Evolutionary conservation across 352 stramenopile species (phyloP), one percentile per base, ranked within the genome.

Genomic region (Pythium dissotocum): DNA sequence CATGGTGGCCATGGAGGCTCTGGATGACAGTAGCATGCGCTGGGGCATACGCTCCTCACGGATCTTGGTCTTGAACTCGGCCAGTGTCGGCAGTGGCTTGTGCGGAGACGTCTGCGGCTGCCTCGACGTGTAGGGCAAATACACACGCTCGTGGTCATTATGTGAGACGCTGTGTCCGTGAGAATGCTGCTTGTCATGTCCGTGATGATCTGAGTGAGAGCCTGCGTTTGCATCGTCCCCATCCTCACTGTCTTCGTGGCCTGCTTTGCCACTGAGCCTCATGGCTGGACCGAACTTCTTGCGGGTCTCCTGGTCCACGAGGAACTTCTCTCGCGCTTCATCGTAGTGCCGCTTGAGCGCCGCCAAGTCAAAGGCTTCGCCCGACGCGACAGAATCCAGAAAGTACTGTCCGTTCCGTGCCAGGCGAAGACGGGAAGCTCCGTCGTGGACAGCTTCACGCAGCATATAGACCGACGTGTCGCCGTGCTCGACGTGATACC

Each of bases 51-150:
- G 80, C 13, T 91, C 80, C 8, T 87, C 75, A n/a, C 75, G 69
- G 18, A 67, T 53, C 54, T 73, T 78, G 35, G 63, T 58, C 53
- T 75, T 78, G 53, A 88, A 83, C 51, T 87, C 77, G 6, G 62
- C 52, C 26, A 91, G 55, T 16, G 81, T 88, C 4, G 80, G 77
- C 4, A 90, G 67, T 18, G 65, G 71, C 6, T 75, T 76, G 48
- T 86, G 75, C 0, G 79, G 75, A 0, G 78, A 85, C 1, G 42
- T 72, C 48, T 91, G 79, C 26, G 75, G 69, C 26, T 76, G 67
- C 26, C 85, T 77, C 3, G 81, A 88, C 51, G 85, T 93, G 71
- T 93, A 93, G 9, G 83, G 78, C 49, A 93, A 57, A 51, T 93
- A 91, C 59, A 77, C 6, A 4, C 16, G 32, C 6, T 58, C n/a